These are phyloP conservation scores for Penicillium sp. DNA, from an alignment of 2,329 filamentous ascomycete species.

Conservation along the genomic window DNA sequence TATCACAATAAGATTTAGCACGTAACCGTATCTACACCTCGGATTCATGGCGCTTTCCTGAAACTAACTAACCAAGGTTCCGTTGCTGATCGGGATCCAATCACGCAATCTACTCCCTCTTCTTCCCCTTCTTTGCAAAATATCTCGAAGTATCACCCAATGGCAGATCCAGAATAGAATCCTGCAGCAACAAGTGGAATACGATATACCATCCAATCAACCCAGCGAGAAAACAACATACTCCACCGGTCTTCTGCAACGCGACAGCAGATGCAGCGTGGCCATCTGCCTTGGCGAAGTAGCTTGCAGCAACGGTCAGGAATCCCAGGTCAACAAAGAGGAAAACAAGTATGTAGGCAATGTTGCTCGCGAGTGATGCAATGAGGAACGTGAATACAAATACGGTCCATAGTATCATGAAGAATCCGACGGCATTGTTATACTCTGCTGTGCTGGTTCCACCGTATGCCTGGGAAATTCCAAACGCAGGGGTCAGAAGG, in stretches of 20 bases:
- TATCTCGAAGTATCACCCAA: conserved; percentile 45
- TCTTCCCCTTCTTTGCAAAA: conserved; percentile 35
- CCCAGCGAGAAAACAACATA: conserved; percentile 49
- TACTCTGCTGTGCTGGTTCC: conserved; percentile 40
- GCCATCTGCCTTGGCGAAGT: conserved; percentile 50
- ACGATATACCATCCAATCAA: conserved; percentile 50
- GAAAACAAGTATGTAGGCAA: conserved; percentile 52
- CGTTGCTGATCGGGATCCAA: background rate
- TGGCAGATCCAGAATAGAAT: conserved; percentile 40
- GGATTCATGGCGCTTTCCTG: background rate
- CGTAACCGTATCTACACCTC: background rate
- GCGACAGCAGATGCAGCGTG: conserved; percentile 31
- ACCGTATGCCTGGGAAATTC: conserved; percentile 47
- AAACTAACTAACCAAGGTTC: background rate
- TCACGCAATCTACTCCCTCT: conserved; percentile 8
- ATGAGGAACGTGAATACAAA: conserved; percentile 50
- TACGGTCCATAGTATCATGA: conserved; percentile 50
- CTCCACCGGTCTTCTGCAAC: conserved; percentile 48
- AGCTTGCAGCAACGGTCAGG: conserved; percentile 44
- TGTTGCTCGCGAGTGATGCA: conserved; percentile 46
- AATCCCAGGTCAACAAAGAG: conserved; percentile 50
- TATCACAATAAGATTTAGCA: background rate
- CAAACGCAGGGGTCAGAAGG: conserved; percentile 50
- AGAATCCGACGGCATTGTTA: conserved; percentile 54
- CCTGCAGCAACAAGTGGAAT: conserved; percentile 44